Evolutionary conservation across 2,329 filamentous ascomycete species (phyloP), one percentile per base, ranked within the genome.

Genomic region (Dactylellina parvicollis): DNA sequence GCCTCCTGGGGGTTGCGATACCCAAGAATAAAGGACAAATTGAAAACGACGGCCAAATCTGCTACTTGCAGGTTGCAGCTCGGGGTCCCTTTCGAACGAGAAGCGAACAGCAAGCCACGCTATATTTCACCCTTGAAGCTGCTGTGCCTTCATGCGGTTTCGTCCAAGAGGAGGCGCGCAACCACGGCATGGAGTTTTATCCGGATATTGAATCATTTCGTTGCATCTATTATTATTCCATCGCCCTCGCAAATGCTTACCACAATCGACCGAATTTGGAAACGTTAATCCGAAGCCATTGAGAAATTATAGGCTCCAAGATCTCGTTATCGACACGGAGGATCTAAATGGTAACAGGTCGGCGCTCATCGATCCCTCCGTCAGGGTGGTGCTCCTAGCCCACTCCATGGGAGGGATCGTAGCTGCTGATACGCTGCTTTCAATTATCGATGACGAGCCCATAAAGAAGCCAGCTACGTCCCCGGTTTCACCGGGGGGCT

Each of bases 331-430:
- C 60, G 69, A 73, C 40, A 61, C 60, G 30, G 69, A 73, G 50
- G 54, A 66, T 61, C 52, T 55, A 26, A 90, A 91, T 76, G 85
- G 85, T 47, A 94, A 92, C 87, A 91, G 0, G 93, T 90, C 93
- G 0, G 96, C 91, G 0, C 36, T 64, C 44, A 86, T 96, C 75
- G 92, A 96, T 74, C 92, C 92, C 3, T 92, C 90, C 0, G 92
- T 96, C 18, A 89, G 88, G 78, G 90, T 90, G 26, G 85, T 96
- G 49, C 86, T 97, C 14, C 83, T 96, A 66, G 93, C 93, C 22
- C 93, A 97, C 80, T 93, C 90, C 7, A 97, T 90, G 91, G 91
- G 91, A 77, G 95, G 95, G 77, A 97, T 98, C 78, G 92, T 98
- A 49, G 94, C 92, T 9, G 94, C 92, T 32, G 95, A 98, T 79